phyloP scores from a whole-genome alignment of 2,329 filamentous ascomycete genomes.

The Pyricularia grisea region DNA sequence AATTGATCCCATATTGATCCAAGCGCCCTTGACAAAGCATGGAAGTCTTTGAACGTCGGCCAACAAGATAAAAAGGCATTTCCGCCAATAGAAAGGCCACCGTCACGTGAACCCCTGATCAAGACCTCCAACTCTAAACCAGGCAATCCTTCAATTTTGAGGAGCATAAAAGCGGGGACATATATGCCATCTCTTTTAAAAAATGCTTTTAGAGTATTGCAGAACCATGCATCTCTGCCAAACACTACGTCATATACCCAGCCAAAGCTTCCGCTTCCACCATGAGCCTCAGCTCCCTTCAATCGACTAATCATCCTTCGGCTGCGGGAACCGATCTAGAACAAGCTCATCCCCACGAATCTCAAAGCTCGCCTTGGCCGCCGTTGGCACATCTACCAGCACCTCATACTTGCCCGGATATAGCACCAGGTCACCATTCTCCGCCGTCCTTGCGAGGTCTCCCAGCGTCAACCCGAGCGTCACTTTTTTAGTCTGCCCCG shows the following conservation, averaged over 20 bases:
- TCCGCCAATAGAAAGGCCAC: background rate
- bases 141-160: background rate
- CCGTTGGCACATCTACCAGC: conserved; percentile 31
- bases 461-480: conserved; percentile 35
- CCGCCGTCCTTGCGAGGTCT: conserved; percentile 37
- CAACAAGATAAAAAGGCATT: no score
- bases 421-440: conserved; percentile 37
- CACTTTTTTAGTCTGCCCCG: conserved; percentile 20
- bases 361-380: conserved; percentile 30
- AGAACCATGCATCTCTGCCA: background rate
- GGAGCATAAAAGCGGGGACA: background rate
- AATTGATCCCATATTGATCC: background rate
- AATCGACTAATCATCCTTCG: background rate
- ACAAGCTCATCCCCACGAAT: conserved; percentile 32
- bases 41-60: no score
- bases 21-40: background rate
- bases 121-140: background rate
- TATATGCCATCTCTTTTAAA: background rate
- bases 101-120: background rate
- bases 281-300: background rate
- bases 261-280: background rate
- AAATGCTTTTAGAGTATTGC: background rate
- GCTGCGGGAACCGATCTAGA: conserved; percentile 24
- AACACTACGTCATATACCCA: background rate
- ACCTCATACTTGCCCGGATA: conserved; percentile 44